A percentile compares a stretch with the other conserved stretches of the same genome.
Evolutionary conservation across 1,139 yeast species (phyloP).

Genomic region (Pichia sp.): DNA sequence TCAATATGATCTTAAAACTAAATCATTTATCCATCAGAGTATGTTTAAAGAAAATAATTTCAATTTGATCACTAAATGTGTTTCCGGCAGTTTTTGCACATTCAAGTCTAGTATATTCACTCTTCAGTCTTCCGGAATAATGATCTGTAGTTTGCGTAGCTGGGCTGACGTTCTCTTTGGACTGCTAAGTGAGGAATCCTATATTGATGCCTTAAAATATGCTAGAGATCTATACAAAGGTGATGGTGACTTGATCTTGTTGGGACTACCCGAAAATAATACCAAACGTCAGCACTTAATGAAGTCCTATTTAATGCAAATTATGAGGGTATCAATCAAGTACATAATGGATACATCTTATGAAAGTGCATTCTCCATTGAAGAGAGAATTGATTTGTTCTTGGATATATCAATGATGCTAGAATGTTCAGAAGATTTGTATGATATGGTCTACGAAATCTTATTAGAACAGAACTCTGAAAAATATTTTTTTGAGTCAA

Average conservation of each 20-base stretch:
- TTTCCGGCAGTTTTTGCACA: constrained; percentile 31
- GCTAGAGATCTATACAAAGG: constrained; percentile 52
- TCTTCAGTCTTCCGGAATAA: constrained; percentile 42
- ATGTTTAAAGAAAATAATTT: constrained; percentile 10
- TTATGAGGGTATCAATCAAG: constrained; percentile 46
- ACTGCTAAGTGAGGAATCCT: constrained; percentile 42
- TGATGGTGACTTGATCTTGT: constrained; percentile 36
- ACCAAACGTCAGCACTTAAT: constrained; percentile 42
- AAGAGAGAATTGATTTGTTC: constrained; percentile 23
- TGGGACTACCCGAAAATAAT: constrained; percentile 49
- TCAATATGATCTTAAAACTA: constrained; percentile 37
- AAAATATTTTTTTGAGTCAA: constrained; percentile 38
- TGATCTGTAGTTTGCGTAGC: constrained; percentile 51
- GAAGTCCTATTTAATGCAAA: constrained; percentile 46
- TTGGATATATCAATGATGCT: constrained; percentile 36
- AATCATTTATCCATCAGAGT: constrained; percentile 31
- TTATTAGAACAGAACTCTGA: constrained; percentile 29
- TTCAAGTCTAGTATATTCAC: constrained; percentile 42
- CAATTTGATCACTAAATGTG: constrained; percentile 20
- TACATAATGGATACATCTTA: constrained; percentile 31
- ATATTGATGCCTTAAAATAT: constrained; percentile 46
- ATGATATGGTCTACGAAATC: constrained; percentile 49
- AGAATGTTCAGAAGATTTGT: constrained; percentile 33
- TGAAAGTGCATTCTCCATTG: not conserved
- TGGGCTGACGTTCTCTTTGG: constrained; percentile 67